phyloP scores from a whole-genome alignment of 495 filamentous ascomycete genomes.

The Podospora fimiseda region DNA sequence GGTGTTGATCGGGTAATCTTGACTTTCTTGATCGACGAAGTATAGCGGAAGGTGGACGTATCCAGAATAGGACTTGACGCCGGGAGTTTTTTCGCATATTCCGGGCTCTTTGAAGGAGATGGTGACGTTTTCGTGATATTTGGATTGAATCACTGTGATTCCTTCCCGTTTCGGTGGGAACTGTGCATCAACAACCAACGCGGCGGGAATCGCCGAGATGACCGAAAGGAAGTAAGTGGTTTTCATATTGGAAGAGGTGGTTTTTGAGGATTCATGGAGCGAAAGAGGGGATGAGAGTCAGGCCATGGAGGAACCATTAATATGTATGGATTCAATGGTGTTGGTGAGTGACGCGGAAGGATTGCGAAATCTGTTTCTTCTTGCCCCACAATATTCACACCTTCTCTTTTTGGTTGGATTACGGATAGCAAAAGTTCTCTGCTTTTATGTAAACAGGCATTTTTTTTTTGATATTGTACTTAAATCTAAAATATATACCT shows the following conservation, averaged over 20 bases:
- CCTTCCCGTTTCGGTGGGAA: not conserved
- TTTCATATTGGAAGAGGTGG: too few species aligned
- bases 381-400: not conserved
- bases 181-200: not conserved
- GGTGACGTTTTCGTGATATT: not conserved
- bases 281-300: too few species aligned
- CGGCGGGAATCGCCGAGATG: not conserved
- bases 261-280: too few species aligned
- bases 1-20: conserved; percentile 58
- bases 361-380: not conserved
- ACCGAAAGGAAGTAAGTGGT: too few species aligned
- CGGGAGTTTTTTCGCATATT: conserved; percentile 23
- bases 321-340: too few species aligned
- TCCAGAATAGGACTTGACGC: conserved; percentile 38
- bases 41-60: conserved; percentile 37
- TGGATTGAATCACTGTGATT: not conserved
- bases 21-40: conserved; percentile 17
- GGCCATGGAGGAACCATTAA: too few species aligned
- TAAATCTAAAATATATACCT: too few species aligned
- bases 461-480: too few species aligned
- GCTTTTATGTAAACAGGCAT: too few species aligned
- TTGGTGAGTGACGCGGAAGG: not conserved
- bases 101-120: not conserved
- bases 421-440: too few species aligned
- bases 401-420: not conserved